Evolutionary conservation across 1,284 basidiomycete genomes (phyloP).

Genomic region (Mycena sp.): DNA sequence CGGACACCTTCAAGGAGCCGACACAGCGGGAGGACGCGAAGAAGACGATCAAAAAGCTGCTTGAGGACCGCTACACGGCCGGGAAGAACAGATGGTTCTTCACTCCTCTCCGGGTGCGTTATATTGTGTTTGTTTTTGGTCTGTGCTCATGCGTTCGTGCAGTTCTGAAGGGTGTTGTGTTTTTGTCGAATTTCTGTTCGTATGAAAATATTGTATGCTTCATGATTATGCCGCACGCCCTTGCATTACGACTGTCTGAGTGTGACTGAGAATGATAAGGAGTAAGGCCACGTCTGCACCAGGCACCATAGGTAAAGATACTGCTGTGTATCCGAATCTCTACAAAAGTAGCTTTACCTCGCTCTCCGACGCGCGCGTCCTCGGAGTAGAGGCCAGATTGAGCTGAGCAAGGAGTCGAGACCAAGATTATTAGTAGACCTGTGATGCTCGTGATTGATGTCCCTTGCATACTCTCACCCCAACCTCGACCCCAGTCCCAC

Average conservation of each 20-base stretch:
- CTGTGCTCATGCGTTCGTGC: background rate
- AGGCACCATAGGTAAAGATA: too few species aligned
- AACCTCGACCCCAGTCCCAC: background rate
- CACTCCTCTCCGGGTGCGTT: constrained; percentile 82
- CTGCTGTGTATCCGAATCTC: too few species aligned
- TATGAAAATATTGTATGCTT: constrained; percentile 18
- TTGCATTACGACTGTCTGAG: too few species aligned
- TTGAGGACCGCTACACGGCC: constrained; percentile 91
- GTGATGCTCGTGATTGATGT: too few species aligned
- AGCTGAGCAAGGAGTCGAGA: too few species aligned
- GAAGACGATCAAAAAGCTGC: constrained; percentile 94
- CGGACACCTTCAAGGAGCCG: constrained; percentile 96
- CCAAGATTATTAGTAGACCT: too few species aligned
- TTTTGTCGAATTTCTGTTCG: constrained; percentile 8
- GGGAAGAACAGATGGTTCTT: constrained; percentile 97
- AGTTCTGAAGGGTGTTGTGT: constrained; percentile 3
- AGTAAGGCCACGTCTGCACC: too few species aligned
- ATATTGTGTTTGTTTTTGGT: background rate
- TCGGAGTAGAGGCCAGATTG: too few species aligned
- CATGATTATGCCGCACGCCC: constrained; percentile 15
- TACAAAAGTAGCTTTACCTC: too few species aligned
- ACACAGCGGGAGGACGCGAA: constrained; percentile 93
- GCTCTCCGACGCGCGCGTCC: too few species aligned
- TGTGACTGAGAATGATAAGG: too few species aligned
- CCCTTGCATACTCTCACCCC: too few species aligned